phyloP scores from a whole-genome alignment of 805 yeast species.

The Wickerhamiella spandovensis region DNA sequence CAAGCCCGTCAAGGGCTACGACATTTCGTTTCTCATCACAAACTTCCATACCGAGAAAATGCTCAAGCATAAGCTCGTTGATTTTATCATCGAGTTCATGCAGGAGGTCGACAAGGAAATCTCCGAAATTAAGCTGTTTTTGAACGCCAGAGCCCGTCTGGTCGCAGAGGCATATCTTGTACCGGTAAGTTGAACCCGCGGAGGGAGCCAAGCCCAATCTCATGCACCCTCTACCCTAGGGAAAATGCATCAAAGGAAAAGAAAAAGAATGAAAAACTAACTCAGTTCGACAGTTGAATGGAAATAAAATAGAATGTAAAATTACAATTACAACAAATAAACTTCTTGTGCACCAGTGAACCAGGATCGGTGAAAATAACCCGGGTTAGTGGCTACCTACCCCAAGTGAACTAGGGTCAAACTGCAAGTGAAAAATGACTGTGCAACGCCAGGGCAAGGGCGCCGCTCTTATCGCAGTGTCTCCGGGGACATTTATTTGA shows the following conservation, averaged over 20 bases:
- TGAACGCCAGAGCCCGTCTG: slow-evolving; percentile 94
- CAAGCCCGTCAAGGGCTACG: slow-evolving; percentile 80
- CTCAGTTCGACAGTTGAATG: slow-evolving; percentile 1
- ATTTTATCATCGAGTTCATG: slow-evolving; percentile 95
- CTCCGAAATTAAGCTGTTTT: slow-evolving; percentile 92
- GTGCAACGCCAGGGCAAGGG: not conserved
- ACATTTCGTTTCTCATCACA: slow-evolving; percentile 83
- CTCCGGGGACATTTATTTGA: not conserved
- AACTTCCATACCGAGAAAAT: slow-evolving; percentile 90
- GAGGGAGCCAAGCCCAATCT: too few species aligned
- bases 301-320: not conserved
- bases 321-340: not conserved
- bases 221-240: too few species aligned
- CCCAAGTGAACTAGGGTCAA: too few species aligned
- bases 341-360: too few species aligned
- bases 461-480: not conserved
- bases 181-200: slow-evolving; percentile 68
- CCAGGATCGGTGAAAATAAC: too few species aligned
- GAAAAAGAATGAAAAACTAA: not conserved
- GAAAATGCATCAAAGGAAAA: too few species aligned
- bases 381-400: too few species aligned
- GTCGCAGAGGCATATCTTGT: slow-evolving; percentile 93
- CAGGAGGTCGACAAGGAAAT: slow-evolving; percentile 98
- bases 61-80: slow-evolving; percentile 90
- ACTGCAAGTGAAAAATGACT: too few species aligned